These are phyloP conservation scores for Fagus crenata DNA, from an alignment of 306 rosid species.

Conservation along the genomic window DNA sequence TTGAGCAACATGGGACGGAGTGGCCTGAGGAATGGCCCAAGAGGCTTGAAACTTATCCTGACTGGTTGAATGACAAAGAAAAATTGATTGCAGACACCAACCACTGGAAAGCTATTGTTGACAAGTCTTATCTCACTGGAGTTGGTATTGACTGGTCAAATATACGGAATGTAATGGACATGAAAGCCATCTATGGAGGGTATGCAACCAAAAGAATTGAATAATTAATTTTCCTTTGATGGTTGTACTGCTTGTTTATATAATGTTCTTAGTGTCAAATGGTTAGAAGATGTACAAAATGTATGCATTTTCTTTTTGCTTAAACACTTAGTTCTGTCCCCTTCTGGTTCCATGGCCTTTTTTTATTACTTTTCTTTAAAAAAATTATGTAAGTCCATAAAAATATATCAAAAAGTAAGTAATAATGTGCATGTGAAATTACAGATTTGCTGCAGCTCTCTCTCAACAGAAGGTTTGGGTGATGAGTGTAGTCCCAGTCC, in stretches of 20 bases:
- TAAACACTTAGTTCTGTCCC: not conserved
- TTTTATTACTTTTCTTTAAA: not conserved
- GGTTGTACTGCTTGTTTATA: constrained; percentile 24
- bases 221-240: constrained; percentile 21
- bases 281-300: not conserved
- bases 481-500: constrained; percentile 90
- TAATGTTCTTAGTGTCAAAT: constrained; percentile 14
- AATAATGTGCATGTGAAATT: constrained; percentile 17
- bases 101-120: constrained; percentile 78
- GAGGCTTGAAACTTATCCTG: constrained; percentile 79
- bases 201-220: constrained; percentile 42
- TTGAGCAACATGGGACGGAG: constrained; percentile 93
- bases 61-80: constrained; percentile 76
- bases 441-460: constrained; percentile 86
- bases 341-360: not conserved
- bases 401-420: constrained; percentile 7
- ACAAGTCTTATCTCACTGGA: constrained; percentile 82
- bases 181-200: constrained; percentile 97
- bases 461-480: constrained; percentile 85
- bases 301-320: not conserved
- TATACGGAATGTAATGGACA: constrained; percentile 88
- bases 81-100: constrained; percentile 69
- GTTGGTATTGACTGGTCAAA: constrained; percentile 89
- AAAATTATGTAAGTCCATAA: not conserved
- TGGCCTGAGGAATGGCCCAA: constrained; percentile 99